phyloP scores from a whole-genome alignment of 1,284 basidiomycete genomes.

The Ustilago lituana region DNA sequence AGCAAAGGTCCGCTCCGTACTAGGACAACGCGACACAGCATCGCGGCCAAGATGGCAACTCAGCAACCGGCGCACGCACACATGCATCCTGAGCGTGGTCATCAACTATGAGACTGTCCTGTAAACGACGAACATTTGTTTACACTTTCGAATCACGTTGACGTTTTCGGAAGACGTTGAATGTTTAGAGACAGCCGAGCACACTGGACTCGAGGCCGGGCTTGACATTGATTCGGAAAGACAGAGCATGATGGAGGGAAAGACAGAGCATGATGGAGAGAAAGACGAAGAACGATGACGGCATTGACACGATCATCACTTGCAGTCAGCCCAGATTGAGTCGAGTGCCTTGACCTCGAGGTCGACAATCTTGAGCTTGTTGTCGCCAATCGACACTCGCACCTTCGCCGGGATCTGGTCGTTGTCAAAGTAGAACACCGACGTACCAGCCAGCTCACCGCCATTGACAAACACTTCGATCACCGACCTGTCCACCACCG shows the following conservation, averaged over 20 bases:
- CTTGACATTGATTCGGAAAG: no score
- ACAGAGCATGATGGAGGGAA: neutral
- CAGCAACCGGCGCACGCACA: no score
- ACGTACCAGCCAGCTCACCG: conserved; percentile 49
- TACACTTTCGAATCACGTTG: no score
- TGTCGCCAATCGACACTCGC: conserved; percentile 41
- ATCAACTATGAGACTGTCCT: no score
- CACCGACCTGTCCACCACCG: conserved; percentile 64
- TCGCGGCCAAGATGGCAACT: no score
- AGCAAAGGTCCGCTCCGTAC: no score
- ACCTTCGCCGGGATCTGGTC: conserved; percentile 37
- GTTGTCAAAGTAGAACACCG: conserved; percentile 54
- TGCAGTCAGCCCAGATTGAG: conserved; percentile 44
- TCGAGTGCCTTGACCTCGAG: conserved; percentile 43
- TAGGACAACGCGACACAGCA: no score
- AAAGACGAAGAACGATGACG: neutral
- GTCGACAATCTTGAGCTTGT: conserved; percentile 35
- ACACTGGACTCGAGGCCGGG: conserved; percentile 1
- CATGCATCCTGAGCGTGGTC: no score
- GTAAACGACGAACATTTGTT: no score
- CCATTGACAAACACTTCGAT: conserved; percentile 66
- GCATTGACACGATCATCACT: conserved; percentile 6
- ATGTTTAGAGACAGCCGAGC: neutral
- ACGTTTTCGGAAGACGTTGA: neutral
- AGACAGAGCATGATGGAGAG: neutral